Evolutionary conservation across 2,329 filamentous ascomycete genomes (phyloP).

Genomic region (Epichloe gansuensis): DNA sequence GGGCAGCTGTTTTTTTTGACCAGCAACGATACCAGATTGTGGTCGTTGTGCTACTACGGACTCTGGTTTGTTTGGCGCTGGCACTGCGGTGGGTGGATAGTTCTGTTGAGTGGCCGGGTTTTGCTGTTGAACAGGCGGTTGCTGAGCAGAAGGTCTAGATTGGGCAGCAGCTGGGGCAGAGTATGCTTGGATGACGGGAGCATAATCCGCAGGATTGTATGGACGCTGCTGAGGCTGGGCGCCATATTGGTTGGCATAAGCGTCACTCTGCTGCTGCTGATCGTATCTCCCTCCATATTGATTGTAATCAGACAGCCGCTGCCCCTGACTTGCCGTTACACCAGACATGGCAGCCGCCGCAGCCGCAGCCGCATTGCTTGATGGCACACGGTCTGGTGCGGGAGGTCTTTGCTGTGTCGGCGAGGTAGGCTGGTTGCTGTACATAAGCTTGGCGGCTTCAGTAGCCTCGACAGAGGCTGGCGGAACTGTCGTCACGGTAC

Average conservation of each 20-base stretch:
- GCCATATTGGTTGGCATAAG: constrained; percentile 22
- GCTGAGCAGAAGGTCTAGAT: constrained; percentile 17
- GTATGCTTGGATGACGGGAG: constrained; percentile 41
- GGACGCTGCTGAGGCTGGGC: constrained; percentile 34
- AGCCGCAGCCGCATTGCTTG: constrained; percentile 42
- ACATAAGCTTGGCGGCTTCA: constrained; percentile 52
- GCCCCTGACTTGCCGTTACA: constrained; percentile 20
- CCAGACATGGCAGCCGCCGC: constrained; percentile 48
- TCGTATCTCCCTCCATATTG: constrained; percentile 23
- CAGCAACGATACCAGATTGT: constrained; percentile 18
- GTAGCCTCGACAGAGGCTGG: constrained; percentile 32
- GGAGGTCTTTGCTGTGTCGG: constrained; percentile 36
- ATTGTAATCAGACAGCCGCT: constrained; percentile 22
- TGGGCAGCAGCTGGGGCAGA: constrained; percentile 19
- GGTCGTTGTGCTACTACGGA: constrained; percentile 19
- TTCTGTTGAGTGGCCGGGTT: constrained; percentile 23
- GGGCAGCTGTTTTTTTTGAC: constrained; percentile 48
- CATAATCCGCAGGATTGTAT: constrained; percentile 71
- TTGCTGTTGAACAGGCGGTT: constrained; percentile 18
- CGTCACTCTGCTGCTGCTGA: constrained; percentile 22
- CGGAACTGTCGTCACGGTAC: constrained; percentile 6
- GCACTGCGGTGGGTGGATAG: constrained; percentile 18
- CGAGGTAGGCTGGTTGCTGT: constrained; percentile 39
- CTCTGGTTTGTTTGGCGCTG: constrained; percentile 25
- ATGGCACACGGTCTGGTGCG: constrained; percentile 41